Evolutionary conservation across 345 rosid species (phyloP).

Genomic region (Sisymbrium altissimum): DNA sequence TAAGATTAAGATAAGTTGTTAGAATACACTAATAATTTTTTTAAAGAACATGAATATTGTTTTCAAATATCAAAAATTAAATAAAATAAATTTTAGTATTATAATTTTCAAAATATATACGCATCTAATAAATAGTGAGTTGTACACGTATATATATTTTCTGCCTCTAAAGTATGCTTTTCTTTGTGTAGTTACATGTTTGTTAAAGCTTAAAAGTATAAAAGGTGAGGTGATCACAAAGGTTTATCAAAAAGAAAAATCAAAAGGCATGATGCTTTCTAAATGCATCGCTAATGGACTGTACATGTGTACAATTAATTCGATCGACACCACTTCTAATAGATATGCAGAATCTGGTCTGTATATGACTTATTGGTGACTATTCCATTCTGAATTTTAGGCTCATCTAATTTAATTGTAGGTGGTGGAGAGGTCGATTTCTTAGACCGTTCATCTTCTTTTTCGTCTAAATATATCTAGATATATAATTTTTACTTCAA

Average conservation of each 20-base stretch:
- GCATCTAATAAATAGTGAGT: neutral
- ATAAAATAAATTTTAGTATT: neutral
- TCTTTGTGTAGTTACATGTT: neutral
- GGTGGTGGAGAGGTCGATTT: neutral
- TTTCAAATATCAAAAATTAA: neutral
- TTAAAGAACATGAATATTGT: neutral
- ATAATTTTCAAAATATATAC: neutral
- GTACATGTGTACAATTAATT: neutral
- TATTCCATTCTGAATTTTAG: slow-evolving; percentile 3
- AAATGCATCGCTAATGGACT: neutral
- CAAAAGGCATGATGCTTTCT: slow-evolving; percentile 16
- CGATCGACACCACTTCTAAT: neutral
- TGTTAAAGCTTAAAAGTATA: slow-evolving; percentile 15
- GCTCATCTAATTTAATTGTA: neutral
- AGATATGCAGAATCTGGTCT: slow-evolving; percentile 1
- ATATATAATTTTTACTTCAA: neutral
- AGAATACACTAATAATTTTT: neutral
- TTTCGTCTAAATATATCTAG: neutral
- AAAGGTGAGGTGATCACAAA: slow-evolving; percentile 7
- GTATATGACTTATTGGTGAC: neutral
- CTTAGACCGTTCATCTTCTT: neutral
- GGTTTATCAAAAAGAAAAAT: neutral
- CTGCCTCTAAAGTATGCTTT: neutral
- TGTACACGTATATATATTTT: neutral
- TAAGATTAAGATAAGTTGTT: too few species aligned